phyloP scores from a whole-genome alignment of 805 yeast species.

The Sugiyamaella marilandica region DNA sequence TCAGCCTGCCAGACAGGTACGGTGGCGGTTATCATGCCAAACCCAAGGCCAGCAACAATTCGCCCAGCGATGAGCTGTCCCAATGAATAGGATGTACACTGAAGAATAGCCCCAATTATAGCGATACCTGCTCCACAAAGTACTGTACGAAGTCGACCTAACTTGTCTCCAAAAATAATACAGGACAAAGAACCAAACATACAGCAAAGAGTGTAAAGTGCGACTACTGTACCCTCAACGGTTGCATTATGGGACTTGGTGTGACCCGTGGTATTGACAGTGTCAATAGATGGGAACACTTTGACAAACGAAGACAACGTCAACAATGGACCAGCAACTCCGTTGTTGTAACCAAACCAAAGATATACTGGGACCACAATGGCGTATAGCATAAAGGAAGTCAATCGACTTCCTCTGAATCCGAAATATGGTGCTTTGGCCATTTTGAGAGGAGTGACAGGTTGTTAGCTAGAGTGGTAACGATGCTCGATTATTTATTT shows the following conservation, averaged over 20 bases:
- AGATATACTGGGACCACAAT: conserved; percentile 54
- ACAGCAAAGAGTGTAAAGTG: conserved; percentile 58
- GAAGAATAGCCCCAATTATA: conserved; percentile 22
- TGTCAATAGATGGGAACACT: conserved; percentile 26
- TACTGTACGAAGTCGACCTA: conserved; percentile 57
- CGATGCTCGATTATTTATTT: neutral
- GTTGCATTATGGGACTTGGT: neutral
- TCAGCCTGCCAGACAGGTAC: conserved; percentile 75
- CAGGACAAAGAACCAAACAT: conserved; percentile 60
- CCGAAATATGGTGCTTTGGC: conserved; percentile 9
- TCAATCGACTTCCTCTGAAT: conserved; percentile 9
- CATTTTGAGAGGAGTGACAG: neutral
- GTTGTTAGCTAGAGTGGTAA: no score
- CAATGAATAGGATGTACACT: conserved; percentile 36
- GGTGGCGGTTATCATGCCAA: conserved; percentile 31
- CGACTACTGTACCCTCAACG: conserved; percentile 27
- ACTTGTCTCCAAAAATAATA: conserved; percentile 49
- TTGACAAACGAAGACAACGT: conserved; percentile 20
- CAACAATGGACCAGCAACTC: conserved; percentile 47
- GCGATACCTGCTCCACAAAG: conserved; percentile 52
- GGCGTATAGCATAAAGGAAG: conserved; percentile 8
- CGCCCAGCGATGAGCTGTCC: conserved; percentile 68
- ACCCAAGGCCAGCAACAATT: conserved; percentile 37
- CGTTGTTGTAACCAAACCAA: conserved; percentile 66
- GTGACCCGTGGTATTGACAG: conserved; percentile 5